Evolutionary conservation across 352 stramenopile species (phyloP).

Genomic region (Phytopythium chamaehyphon): DNA sequence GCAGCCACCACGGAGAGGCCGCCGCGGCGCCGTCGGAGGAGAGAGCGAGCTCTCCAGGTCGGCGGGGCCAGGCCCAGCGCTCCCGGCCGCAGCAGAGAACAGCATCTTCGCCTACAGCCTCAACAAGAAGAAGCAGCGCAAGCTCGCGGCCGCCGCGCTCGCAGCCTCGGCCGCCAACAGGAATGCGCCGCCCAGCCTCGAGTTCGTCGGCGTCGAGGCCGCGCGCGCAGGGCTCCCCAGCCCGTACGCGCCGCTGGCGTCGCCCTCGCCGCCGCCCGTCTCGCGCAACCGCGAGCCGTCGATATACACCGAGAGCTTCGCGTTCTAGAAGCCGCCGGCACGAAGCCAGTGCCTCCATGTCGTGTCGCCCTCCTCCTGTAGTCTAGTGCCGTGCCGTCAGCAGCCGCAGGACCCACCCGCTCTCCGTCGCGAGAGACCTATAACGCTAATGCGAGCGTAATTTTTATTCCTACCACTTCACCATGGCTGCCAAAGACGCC

Average conservation of each 20-base stretch:
- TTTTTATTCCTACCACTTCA: no score
- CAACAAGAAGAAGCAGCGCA: conserved; percentile 59
- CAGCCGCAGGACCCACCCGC: no score
- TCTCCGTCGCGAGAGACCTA: no score
- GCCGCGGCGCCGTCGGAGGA: conserved; percentile 35
- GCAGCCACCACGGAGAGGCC: conserved; percentile 25
- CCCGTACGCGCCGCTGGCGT: conserved; percentile 18
- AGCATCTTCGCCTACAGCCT: conserved; percentile 56
- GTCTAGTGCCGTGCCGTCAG: no score
- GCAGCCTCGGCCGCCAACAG: conserved; percentile 15
- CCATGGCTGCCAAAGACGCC: no score
- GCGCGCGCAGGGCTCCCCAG: conserved; percentile 22
- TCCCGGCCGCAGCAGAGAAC: conserved; percentile 18
- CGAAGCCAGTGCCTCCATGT: not conserved
- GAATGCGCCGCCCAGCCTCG: conserved; percentile 18
- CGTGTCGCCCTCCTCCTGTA: not conserved
- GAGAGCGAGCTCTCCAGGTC: conserved; percentile 23
- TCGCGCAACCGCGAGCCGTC: conserved; percentile 32
- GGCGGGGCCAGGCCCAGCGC: conserved; percentile 2
- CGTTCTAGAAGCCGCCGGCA: conserved; percentile 28
- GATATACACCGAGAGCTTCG: conserved; percentile 55
- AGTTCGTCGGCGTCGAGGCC: conserved; percentile 26
- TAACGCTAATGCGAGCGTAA: no score
- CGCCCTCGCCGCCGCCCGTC: not conserved
- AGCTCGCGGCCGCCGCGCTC: conserved; percentile 34